These are phyloP conservation scores for Caloboletus firmus DNA, from an alignment of 1,284 basidiomycete species.

Conservation along the genomic window DNA sequence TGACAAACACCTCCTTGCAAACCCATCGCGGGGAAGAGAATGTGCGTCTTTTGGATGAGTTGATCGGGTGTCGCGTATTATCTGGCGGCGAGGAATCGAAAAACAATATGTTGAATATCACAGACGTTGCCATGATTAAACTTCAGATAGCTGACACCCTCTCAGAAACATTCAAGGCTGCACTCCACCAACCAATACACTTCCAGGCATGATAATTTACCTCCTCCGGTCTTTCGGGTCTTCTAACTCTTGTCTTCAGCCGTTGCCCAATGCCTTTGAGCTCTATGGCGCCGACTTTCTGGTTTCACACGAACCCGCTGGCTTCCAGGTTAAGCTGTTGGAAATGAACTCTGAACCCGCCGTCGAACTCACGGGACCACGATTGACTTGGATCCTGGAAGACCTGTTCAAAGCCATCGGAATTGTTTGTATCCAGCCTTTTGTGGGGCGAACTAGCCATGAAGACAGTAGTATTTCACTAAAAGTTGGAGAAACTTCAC, in stretches of 20 bases:
- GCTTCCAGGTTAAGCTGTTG: slow-evolving; percentile 73
- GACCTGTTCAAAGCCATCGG: slow-evolving; percentile 79
- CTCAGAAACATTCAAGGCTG: slow-evolving; percentile 84
- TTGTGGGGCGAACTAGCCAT: slow-evolving; percentile 27
- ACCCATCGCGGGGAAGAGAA: slow-evolving; percentile 61
- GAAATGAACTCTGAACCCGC: slow-evolving; percentile 97
- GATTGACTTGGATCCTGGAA: slow-evolving; percentile 76
- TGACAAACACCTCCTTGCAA: slow-evolving; percentile 97
- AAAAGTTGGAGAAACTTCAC: slow-evolving; percentile 39
- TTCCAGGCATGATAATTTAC: slow-evolving; percentile 64
- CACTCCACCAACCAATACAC: slow-evolving; percentile 79
- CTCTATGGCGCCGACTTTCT: slow-evolving; percentile 93
- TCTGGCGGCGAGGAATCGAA: slow-evolving; percentile 30
- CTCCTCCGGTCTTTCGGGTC: background rate
- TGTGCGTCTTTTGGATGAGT: slow-evolving; percentile 76
- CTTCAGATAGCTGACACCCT: slow-evolving; percentile 67
- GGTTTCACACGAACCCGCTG: slow-evolving; percentile 51
- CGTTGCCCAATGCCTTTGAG: slow-evolving; percentile 92
- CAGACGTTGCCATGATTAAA: slow-evolving; percentile 59
- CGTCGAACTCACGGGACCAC: slow-evolving; percentile 89
- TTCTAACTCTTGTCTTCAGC: slow-evolving; percentile 44
- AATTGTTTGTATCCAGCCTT: slow-evolving; percentile 67
- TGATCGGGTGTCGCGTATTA: slow-evolving; percentile 63
- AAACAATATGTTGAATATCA: slow-evolving; percentile 27
- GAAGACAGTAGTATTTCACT: slow-evolving; percentile 23